Percentiles rank a stretch among this genome's conserved stretches.
Conservation (phyloP, 2,329 filamentous ascomycete genomes). For the Penicillium sp. region DNA sequence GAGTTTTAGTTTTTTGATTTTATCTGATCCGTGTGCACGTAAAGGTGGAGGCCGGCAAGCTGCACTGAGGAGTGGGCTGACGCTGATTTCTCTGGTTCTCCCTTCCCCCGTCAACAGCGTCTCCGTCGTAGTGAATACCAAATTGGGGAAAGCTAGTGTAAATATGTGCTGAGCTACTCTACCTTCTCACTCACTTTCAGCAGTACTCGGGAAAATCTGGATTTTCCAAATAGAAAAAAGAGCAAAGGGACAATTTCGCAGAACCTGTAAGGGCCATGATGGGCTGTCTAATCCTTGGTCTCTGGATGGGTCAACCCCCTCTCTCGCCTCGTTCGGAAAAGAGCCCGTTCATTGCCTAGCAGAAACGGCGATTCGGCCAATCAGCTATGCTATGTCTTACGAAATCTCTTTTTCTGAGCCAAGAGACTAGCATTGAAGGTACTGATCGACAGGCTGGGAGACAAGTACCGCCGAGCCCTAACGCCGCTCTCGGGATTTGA, state of each 20-base stretch:
- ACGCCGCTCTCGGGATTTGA: constrained; percentile 17
- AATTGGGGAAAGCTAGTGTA: neutral
- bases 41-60: constrained; percentile 10
- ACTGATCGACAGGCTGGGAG: constrained; percentile 18
- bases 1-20: constrained; percentile 1
- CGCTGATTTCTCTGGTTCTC: constrained; percentile 1
- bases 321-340: constrained; percentile 5
- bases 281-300: constrained; percentile 15
- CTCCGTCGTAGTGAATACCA: neutral
- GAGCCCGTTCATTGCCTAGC: constrained; percentile 19
- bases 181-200: neutral
- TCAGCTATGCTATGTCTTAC: constrained; percentile 1
- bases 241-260: neutral
- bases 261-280: neutral
- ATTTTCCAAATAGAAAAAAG: too few species aligned
- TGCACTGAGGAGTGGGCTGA: constrained; percentile 20
- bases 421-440: constrained; percentile 12
- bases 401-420: constrained; percentile 6
- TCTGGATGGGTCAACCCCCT: constrained; percentile 7
- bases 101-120: constrained; percentile 6
- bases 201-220: neutral
- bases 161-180: neutral
- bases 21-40: constrained; percentile 20
- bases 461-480: neutral
- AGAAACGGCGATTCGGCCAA: constrained; percentile 19